Evolutionary conservation across 495 filamentous ascomycete species (phyloP), one percentile per base, ranked within the genome.

Genomic region (Parathielavia hyrcaniae): DNA sequence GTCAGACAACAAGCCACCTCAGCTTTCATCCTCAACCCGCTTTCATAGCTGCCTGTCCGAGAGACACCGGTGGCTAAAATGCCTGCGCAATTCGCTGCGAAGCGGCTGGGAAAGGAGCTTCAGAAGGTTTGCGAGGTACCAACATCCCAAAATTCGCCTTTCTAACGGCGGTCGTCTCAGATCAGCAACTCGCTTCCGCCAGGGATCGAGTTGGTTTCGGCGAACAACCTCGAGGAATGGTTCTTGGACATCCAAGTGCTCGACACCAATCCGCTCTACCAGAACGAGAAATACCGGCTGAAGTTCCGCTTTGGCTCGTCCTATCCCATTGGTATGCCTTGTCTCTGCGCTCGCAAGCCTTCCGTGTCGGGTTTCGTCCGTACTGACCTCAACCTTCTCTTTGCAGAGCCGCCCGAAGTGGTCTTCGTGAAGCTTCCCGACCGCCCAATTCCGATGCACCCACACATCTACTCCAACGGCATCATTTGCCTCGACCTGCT

Each of bases 401-500:
- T 8, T 22, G 41, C 51, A 90, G 89, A 97, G 77, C 86, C 92
- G 5, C 93, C 93, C 14, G 93, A 97, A 77, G 91, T 96, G 48
- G 86, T 86, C 55, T 98, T 98, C 69, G 79, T 89, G 48, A 75
- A 82, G 61, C 70, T 81, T 53, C 67, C 82, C 40, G 73, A 82
- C 40, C 84, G 86, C 47, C 81, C 86, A 6, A 93, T 98, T 62
- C 93, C 93, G 1, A 93, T 96, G 66, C 93, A 98, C 63, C 93
- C 93, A 1, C 93, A 98, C 75, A 88, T 98, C 69, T 98, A 98
- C 73, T 91, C 87, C 60, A 98, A 98, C 70, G 93, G 93, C 51
- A 91, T 96, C 69, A 98, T 98, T 67, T 98, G 93, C 65, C 86
- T 98, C 22, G 95, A 98, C 63, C 85, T 98, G 0, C 86, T 98